Conservation (phyloP, 2,329 filamentous ascomycete genomes). For the Fusarium haematococcum region DNA sequence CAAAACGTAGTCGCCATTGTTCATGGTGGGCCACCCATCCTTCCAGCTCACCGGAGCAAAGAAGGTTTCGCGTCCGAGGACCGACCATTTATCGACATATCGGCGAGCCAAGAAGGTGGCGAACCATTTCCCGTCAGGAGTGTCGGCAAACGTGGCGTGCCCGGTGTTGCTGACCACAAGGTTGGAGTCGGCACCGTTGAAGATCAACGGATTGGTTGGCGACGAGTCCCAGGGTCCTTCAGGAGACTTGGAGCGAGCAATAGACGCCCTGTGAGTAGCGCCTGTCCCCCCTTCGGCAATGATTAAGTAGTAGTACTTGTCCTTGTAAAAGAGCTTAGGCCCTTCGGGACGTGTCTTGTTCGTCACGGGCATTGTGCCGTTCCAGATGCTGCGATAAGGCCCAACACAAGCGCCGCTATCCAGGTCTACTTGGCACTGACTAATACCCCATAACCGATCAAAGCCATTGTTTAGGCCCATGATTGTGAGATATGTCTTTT, state of each 20-base stretch:
- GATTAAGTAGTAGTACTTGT: conserved; percentile 23
- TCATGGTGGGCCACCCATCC: conserved; percentile 41
- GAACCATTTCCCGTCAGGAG: conserved; percentile 39
- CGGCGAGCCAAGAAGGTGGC: conserved; percentile 36
- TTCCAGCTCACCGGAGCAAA: conserved; percentile 37
- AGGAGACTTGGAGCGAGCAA: conserved; percentile 18
- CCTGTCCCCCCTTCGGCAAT: conserved; percentile 24
- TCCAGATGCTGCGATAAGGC: conserved; percentile 21
- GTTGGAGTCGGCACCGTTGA: conserved; percentile 33
- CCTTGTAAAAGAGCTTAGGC: conserved; percentile 19
- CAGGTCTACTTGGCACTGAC: conserved; percentile 20
- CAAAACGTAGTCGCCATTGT: conserved; percentile 27
- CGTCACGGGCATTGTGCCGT: conserved; percentile 12
- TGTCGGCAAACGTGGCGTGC: conserved; percentile 38
- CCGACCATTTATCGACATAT: conserved; percentile 25
- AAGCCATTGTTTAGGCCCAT: conserved; percentile 18
- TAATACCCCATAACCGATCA: conserved; percentile 19
- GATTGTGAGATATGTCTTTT: conserved; percentile 13
- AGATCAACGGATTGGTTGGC: conserved; percentile 52
- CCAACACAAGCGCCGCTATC: conserved; percentile 6
- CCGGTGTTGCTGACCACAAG: conserved; percentile 36
- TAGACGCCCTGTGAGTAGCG: conserved; percentile 16
- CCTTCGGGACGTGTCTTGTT: conserved; percentile 10
- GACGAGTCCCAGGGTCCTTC: conserved; percentile 31
- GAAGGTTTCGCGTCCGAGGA: conserved; percentile 39